These are phyloP conservation scores for Penicillium sp. DNA, from an alignment of 2,329 filamentous ascomycete species.

Conservation along the genomic window DNA sequence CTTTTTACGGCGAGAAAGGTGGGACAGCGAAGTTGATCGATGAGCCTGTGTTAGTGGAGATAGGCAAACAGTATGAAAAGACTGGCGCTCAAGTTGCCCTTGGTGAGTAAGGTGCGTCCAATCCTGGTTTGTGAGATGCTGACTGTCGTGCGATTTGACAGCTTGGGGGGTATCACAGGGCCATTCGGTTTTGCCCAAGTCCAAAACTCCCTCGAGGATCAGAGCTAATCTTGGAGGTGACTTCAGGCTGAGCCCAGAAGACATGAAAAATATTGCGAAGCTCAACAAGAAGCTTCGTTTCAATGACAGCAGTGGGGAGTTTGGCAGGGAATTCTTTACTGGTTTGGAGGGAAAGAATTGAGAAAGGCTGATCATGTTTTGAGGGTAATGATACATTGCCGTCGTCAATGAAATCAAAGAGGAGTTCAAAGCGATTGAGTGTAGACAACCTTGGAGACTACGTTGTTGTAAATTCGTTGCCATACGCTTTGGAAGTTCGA, in stretches of 20 bases:
- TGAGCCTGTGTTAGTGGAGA: slow-evolving; percentile 49
- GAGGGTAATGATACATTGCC: background rate
- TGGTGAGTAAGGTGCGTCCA: slow-evolving; percentile 28
- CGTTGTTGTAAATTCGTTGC: background rate
- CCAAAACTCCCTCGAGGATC: slow-evolving; percentile 47
- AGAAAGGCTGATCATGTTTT: background rate
- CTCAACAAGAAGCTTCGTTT: slow-evolving; percentile 63
- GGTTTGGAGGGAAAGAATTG: slow-evolving; percentile 58
- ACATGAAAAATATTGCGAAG: slow-evolving; percentile 55
- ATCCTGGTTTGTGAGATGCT: background rate
- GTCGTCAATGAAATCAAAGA: background rate
- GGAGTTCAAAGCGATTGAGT: no score
- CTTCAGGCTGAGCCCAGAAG: slow-evolving; percentile 59
- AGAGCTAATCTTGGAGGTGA: slow-evolving; percentile 49
- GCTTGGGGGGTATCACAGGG: slow-evolving; percentile 56
- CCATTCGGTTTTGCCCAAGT: slow-evolving; percentile 55
- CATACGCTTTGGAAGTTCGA: background rate
- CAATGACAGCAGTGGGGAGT: slow-evolving; percentile 58
- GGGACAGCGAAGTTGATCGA: slow-evolving; percentile 53
- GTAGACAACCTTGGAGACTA: no score
- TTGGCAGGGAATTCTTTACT: slow-evolving; percentile 59
- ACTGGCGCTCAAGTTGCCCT: slow-evolving; percentile 53
- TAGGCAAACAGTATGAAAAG: slow-evolving; percentile 55
- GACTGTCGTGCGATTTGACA: slow-evolving; percentile 14
- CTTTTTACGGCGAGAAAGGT: slow-evolving; percentile 47